phyloP scores from a whole-genome alignment of 2,329 filamentous ascomycete species.

The Trichothecium sympodiale region DNA sequence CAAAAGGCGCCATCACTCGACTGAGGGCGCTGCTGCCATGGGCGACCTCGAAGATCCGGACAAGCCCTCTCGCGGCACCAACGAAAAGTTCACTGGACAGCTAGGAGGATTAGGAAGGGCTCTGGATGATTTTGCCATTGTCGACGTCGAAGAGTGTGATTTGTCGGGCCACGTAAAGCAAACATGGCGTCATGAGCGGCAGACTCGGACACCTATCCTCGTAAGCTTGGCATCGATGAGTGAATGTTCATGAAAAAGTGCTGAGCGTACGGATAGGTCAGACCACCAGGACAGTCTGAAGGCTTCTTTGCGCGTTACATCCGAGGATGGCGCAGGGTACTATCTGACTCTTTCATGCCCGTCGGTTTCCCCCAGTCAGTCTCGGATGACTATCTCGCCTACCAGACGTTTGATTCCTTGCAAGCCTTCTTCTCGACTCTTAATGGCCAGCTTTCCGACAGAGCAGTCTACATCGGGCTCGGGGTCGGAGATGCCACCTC shows the following conservation, averaged over 20 bases:
- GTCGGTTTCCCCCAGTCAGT: constrained; percentile 84
- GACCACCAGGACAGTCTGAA: constrained; percentile 8
- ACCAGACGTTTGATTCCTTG: constrained; percentile 59
- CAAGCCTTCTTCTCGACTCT: constrained; percentile 81
- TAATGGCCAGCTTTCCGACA: constrained; percentile 65
- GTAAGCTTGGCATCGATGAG: constrained; percentile 9
- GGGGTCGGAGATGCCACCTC: constrained; percentile 74
- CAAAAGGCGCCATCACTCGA: no score
- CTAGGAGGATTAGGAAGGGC: no score
- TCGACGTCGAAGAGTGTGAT: constrained; percentile 25
- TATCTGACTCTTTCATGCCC: constrained; percentile 67
- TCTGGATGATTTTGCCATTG: constrained; percentile 3
- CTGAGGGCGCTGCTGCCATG: no score
- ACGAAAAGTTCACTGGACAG: no score
- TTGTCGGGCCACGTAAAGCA: constrained; percentile 23
- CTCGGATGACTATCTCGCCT: constrained; percentile 72
- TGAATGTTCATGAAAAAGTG: neutral
- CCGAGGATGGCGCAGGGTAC: constrained; percentile 24
- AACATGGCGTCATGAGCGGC: constrained; percentile 20
- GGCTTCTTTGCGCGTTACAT: constrained; percentile 16
- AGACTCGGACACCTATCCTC: constrained; percentile 6
- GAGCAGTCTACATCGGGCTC: constrained; percentile 69
- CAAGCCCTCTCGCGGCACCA: no score
- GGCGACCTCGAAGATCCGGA: no score
- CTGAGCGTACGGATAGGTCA: constrained; percentile 2